Conservation (phyloP, 2,329 filamentous ascomycete genomes). For the Trichoderma simmonsii region DNA sequence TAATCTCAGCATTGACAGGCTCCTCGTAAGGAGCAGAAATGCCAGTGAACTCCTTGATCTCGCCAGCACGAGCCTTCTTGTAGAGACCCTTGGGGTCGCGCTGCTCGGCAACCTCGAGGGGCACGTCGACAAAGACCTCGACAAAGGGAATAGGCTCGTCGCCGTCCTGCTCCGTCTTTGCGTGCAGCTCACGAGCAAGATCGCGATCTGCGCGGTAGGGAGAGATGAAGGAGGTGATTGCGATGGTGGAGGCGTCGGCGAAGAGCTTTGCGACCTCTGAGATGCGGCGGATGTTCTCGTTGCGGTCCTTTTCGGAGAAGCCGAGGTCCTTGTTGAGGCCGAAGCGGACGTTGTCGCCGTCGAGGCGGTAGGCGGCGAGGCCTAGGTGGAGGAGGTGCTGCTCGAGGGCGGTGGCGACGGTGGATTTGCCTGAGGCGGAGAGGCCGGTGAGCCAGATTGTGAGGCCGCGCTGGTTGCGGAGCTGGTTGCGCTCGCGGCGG, state of each 20-base stretch:
- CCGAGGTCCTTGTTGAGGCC: constrained; percentile 97
- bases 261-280: constrained; percentile 97
- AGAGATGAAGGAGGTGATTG: constrained; percentile 95
- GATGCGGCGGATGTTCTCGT: constrained; percentile 97
- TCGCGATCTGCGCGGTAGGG: constrained; percentile 87
- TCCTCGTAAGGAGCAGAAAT: constrained; percentile 94
- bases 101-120: constrained; percentile 87
- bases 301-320: constrained; percentile 88
- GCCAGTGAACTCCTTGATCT: constrained; percentile 97
- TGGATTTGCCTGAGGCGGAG: constrained; percentile 94
- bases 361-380: constrained; percentile 83
- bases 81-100: constrained; percentile 97
- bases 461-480: constrained; percentile 81
- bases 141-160: constrained; percentile 80
- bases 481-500: constrained; percentile 68
- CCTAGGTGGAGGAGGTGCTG: constrained; percentile 89
- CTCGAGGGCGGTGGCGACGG: constrained; percentile 92
- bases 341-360: constrained; percentile 98
- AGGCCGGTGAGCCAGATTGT: constrained; percentile 98
- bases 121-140: constrained; percentile 90
- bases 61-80: constrained; percentile 89
- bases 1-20: constrained; percentile 80
- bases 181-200: constrained; percentile 77
- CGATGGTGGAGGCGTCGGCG: constrained; percentile 81
- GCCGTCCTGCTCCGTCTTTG: constrained; percentile 46